Evolutionary conservation across 805 yeast species (phyloP).

Genomic region (Vanderwaltozyma polyspora): DNA sequence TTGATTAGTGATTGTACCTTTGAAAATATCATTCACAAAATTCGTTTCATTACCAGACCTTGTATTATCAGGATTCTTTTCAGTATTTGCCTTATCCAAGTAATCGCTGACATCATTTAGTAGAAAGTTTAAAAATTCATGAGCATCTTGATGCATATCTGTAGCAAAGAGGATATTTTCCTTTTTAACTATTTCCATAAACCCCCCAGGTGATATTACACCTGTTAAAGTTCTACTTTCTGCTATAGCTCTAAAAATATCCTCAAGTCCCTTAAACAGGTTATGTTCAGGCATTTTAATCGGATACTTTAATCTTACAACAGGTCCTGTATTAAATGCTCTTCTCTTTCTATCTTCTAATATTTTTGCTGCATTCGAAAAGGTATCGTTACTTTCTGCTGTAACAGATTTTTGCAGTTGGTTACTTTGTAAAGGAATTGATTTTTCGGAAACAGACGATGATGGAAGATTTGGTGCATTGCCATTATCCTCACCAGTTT

Average conservation of each 20-base stretch:
- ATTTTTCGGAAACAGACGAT: too few species aligned
- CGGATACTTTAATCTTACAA: slow-evolving; percentile 61
- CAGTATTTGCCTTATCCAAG: slow-evolving; percentile 13
- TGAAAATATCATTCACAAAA: slow-evolving; percentile 62
- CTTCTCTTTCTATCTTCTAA: slow-evolving; percentile 65
- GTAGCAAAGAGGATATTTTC: slow-evolving; percentile 81
- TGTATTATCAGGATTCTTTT: slow-evolving; percentile 10
- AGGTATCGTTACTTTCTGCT: too few species aligned
- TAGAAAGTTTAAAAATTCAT: slow-evolving; percentile 82
- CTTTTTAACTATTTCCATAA: slow-evolving; percentile 64
- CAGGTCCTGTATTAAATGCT: slow-evolving; percentile 72
- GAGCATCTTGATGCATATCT: slow-evolving; percentile 97
- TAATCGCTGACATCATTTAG: slow-evolving; percentile 59
- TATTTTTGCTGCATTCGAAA: too few species aligned
- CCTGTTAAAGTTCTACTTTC: slow-evolving; percentile 64
- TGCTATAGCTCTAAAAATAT: slow-evolving; percentile 69
- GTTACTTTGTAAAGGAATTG: too few species aligned
- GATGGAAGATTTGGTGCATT: too few species aligned
- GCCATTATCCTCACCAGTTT: too few species aligned
- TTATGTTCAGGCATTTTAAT: slow-evolving; percentile 30
- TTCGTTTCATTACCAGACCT: too few species aligned
- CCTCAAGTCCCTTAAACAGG: slow-evolving; percentile 62
- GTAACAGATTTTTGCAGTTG: too few species aligned
- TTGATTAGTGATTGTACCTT: slow-evolving; percentile 76
- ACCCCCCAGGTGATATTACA: slow-evolving; percentile 68